Evolutionary conservation across 2,329 filamentous ascomycete genomes (phyloP), one percentile per base, ranked within the genome.

Genomic region (Monascus ruber): DNA sequence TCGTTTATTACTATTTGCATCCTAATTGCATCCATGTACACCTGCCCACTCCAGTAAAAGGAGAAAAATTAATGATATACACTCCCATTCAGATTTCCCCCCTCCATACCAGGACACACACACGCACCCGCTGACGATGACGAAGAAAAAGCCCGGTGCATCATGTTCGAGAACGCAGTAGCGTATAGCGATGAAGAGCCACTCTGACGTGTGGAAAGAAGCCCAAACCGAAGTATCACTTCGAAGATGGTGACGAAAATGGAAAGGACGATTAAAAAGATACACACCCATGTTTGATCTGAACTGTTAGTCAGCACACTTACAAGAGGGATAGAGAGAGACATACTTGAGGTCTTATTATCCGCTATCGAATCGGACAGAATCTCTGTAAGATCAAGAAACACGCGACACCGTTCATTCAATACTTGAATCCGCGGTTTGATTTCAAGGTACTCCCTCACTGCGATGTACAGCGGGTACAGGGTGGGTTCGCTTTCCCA

Each of bases 401-500:
- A 98, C 37, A 98, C 91, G 33, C 85, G 81, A 60, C 91, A 98
- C 38, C 91, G 82, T 65, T 96, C 91, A 63, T 98, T 98, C 47
- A 98, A 81, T 24, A 96, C 88, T 62, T 93, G 86, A 59, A 94
- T 94, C 39, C 91, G 85, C 5, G 83, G 86, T 55, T 94, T 89
- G 60, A 98, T 96, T 58, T 98, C 91, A 44, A 98, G 81, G 58
- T 98, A 98, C 61, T 96, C 91, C 52, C 91, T 85, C 37, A 96
- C 86, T 43, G 88, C 91, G 42, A 79, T 81, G 68, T 98, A 98
- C 26, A 98, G 79, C 0, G 91, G 91, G 59, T 95, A 86, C 0
- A 98, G 73, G 0, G 86, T 95, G 11, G 91, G 91, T 59, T 98
- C 91, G 7, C 85, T 85, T 60, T 96, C 88, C 91, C 91, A 98